phyloP scores from a whole-genome alignment of 169 alveolate species.

The Plasmodium knowlesi region DNA sequence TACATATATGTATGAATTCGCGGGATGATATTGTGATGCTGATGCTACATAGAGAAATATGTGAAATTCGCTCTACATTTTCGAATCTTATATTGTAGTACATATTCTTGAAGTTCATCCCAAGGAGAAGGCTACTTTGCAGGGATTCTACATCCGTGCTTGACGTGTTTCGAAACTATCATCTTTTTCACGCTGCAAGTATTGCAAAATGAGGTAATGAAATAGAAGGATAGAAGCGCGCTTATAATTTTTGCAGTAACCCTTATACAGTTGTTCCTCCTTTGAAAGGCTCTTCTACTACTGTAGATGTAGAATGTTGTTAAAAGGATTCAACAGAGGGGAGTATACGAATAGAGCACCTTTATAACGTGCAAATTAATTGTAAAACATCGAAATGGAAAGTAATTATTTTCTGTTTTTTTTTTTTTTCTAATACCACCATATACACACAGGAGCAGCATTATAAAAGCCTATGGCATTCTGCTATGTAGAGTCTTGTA shows the following conservation, averaged over 20 bases:
- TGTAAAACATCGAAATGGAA: background rate
- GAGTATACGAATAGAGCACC: background rate
- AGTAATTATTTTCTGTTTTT: constrained; percentile 6
- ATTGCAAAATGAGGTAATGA: background rate
- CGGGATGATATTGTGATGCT: background rate
- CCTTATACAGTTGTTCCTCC: background rate
- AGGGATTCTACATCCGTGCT: background rate
- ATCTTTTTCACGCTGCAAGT: background rate
- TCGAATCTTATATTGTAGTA: background rate
- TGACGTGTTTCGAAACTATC: background rate
- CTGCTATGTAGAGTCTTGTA: constrained; percentile 28
- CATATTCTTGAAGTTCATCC: background rate
- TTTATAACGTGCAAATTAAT: background rate
- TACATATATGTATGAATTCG: background rate
- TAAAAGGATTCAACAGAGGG: background rate
- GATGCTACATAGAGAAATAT: background rate
- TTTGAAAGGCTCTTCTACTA: background rate
- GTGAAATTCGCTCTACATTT: background rate
- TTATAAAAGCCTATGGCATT: constrained; percentile 35
- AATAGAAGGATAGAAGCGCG: background rate
- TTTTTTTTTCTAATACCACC: background rate
- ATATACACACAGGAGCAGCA: background rate
- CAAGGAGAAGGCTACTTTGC: background rate
- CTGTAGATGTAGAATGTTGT: background rate
- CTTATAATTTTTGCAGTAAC: background rate